A percentile compares a stretch with the other conserved stretches of the same genome.
phyloP scores from a whole-genome alignment of 805 yeast genomes.

The Scheffersomyces stipitis region DNA sequence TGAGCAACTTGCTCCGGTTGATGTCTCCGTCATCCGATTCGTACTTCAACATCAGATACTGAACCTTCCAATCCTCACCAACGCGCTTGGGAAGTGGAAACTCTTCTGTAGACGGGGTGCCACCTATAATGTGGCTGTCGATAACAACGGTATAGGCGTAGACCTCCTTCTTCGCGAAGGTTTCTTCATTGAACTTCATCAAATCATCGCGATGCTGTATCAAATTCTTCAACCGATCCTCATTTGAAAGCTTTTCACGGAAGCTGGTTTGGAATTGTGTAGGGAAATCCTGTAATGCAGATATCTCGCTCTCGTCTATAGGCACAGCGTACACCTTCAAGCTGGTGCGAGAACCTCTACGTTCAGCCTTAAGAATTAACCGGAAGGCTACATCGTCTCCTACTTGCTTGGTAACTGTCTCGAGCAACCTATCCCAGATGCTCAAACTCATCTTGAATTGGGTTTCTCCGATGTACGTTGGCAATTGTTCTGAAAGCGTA shows the following conservation, averaged over 20 bases:
- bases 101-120: constrained; percentile 8
- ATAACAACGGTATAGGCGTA: constrained; percentile 23
- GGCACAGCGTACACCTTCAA: constrained; percentile 34
- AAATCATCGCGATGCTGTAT: constrained; percentile 24
- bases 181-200: constrained; percentile 21
- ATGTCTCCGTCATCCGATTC: not conserved
- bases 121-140: constrained; percentile 17
- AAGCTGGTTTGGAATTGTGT: constrained; percentile 30
- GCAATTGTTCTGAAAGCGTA: constrained; percentile 26
- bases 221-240: constrained; percentile 23
- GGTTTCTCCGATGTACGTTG: constrained; percentile 56
- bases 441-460: constrained; percentile 54
- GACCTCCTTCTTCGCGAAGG: constrained; percentile 16
- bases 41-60: constrained; percentile 8
- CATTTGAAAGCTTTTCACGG: constrained; percentile 21
- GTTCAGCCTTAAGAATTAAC: constrained; percentile 20
- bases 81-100: constrained; percentile 25
- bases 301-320: constrained; percentile 18
- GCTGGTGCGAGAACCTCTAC: constrained; percentile 5
- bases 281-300: constrained; percentile 24
- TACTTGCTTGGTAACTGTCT: constrained; percentile 27
- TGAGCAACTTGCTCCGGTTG: not conserved
- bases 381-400: constrained; percentile 23
- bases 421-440: constrained; percentile 29
- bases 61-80: constrained; percentile 20